Conservation (phyloP, 139 green algal species). For the Chlamydomonas sp. region DNA sequence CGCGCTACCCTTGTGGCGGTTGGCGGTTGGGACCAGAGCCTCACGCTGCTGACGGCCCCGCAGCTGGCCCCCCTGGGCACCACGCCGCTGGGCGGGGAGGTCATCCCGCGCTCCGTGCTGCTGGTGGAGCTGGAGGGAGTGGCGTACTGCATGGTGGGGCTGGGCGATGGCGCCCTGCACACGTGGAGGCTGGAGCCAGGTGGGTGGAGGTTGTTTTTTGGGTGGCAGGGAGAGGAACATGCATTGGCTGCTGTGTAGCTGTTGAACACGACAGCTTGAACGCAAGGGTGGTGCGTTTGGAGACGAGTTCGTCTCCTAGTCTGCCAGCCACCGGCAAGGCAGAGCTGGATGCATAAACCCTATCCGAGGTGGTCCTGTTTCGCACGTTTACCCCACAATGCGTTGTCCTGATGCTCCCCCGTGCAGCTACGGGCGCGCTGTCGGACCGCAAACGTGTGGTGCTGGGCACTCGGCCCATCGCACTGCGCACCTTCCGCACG, state of each 20-base stretch:
- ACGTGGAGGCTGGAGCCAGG: slow-evolving; percentile 64
- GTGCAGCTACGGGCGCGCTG: slow-evolving; percentile 42
- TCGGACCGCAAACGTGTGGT: slow-evolving; percentile 84
- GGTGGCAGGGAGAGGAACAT: background rate
- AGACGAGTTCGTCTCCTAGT: no score
- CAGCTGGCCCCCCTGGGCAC: background rate
- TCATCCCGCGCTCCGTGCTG: slow-evolving; percentile 71
- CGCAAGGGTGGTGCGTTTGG: no score
- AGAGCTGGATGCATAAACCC: no score
- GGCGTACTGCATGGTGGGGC: slow-evolving; percentile 83
- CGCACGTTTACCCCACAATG: background rate
- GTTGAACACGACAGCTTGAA: no score
- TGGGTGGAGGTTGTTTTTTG: background rate
- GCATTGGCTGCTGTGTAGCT: background rate
- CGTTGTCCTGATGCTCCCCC: background rate
- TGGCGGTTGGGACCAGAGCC: slow-evolving; percentile 75
- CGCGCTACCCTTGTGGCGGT: slow-evolving; percentile 59
- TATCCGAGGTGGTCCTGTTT: no score
- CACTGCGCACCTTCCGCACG: slow-evolving; percentile 60
- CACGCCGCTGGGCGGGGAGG: slow-evolving; percentile 47
- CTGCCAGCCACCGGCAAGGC: no score
- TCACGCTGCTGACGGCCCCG: slow-evolving; percentile 66
- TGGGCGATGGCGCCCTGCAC: slow-evolving; percentile 83
- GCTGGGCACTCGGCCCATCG: slow-evolving; percentile 94
- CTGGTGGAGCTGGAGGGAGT: slow-evolving; percentile 85